phyloP scores from a whole-genome alignment of 306 rosid species.

The Sicyos edulis region DNA sequence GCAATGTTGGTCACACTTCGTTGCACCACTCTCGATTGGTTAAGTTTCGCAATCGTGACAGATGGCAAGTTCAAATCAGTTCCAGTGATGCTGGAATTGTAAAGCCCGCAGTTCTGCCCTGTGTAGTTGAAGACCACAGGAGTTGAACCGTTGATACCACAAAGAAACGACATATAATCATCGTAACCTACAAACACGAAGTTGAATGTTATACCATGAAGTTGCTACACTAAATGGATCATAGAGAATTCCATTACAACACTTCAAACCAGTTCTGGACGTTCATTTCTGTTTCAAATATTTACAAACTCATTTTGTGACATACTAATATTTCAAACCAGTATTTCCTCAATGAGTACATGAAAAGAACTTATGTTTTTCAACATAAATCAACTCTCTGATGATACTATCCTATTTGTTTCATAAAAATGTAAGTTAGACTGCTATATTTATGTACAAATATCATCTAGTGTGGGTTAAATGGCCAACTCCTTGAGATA shows the following conservation, averaged over 20 bases:
- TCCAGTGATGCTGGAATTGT: conserved; percentile 46
- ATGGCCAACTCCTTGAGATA: neutral
- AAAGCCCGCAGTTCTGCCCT: conserved; percentile 48
- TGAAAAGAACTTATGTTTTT: too few relatives aligned
- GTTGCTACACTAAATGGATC: too few relatives aligned
- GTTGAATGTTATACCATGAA: conserved; percentile 8
- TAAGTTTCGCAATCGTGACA: conserved; percentile 66
- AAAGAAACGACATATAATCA: conserved; percentile 79
- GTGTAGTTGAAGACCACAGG: conserved; percentile 85
- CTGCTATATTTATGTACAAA: too few relatives aligned
- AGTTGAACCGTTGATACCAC: conserved; percentile 75
- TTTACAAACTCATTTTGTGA: neutral
- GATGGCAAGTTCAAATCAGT: conserved; percentile 88
- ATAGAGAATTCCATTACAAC: too few relatives aligned
- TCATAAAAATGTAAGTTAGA: too few relatives aligned
- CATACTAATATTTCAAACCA: too few relatives aligned
- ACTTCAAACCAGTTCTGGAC: too few relatives aligned
- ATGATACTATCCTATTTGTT: too few relatives aligned
- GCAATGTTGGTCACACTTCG: conserved; percentile 58
- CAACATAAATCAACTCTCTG: too few relatives aligned
- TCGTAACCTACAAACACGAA: conserved; percentile 63
- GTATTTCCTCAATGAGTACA: too few relatives aligned
- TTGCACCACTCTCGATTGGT: conserved; percentile 54
- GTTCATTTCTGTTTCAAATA: neutral
- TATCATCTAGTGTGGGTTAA: too few relatives aligned